Base-by-base conservation (phyloP, 2,329 filamentous ascomycete species). In the Pseudogymnoascus sp. region DNA sequence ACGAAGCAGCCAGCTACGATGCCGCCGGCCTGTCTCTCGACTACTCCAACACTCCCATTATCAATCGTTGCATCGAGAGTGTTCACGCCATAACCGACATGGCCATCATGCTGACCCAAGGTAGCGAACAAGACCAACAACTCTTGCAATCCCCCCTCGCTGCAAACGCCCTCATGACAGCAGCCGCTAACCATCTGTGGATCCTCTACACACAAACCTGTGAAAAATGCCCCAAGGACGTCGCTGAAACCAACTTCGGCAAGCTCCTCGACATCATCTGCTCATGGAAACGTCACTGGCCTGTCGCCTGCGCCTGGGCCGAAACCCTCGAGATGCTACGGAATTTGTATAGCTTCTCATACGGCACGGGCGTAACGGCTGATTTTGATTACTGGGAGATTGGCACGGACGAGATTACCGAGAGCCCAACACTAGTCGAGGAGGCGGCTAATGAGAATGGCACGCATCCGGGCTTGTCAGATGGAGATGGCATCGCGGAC, bases 331-430 rank as follows among this genome's bases (percentile, higher is more conserved):
- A 37, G 29, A 63, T 63, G 59, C 17, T 63, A n/a, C 61, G 61
- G 31, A 63, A 63, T 11, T 50, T 63, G 29, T 63, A 63, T 41
- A 60, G 36, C n/a, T 63, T 44, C 11, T 61, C 61, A 10, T 63
- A 63, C 13, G 61, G 61, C n/a, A 61, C 36, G n/a, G 61, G 15
- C 3, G 35, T 37, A 33, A n/a, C n/a, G 8, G 24, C 59, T 5
- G 61, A 63, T 31, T 35, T 63, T 10, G 59, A 63, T 8, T 44
- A 37, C 8, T 63, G 44, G 61, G 61, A 63, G 13, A 41, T 50
- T 26, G 61, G 61, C n/a, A 44, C 17, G 8, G 59, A 63, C 21
- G 41, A 61, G 35, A 11, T 24, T 21, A 17, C 24, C 9, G n/a
- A 54, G 5, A 54, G 47, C 36, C 41, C 26, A 13, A 26, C 7